These are phyloP conservation scores for Candida krabiensis DNA, from an alignment of 805 yeast genomes.

Conservation along the genomic window DNA sequence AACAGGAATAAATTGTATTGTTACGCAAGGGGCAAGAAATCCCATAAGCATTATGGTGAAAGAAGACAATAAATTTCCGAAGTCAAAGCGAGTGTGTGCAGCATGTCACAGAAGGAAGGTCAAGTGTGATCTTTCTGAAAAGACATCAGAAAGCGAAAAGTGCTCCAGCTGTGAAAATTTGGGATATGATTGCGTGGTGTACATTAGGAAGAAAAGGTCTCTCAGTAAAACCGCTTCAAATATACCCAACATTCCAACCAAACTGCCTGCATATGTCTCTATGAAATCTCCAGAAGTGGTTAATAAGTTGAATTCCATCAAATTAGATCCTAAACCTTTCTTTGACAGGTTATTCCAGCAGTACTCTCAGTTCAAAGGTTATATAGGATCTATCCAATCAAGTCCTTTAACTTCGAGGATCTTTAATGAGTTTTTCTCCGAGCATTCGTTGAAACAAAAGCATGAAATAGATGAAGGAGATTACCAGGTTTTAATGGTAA, in stretches of 20 bases:
- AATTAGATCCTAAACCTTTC: slow-evolving; percentile 13
- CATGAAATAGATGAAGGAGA: slow-evolving; percentile 41
- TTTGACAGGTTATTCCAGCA: slow-evolving; percentile 7
- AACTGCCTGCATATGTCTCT: slow-evolving; percentile 19
- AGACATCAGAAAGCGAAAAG: slow-evolving; percentile 36
- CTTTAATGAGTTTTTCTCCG: slow-evolving; percentile 10
- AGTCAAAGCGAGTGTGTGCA: slow-evolving; percentile 66
- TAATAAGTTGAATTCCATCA: slow-evolving; percentile 10
- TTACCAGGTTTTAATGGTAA: slow-evolving; percentile 58
- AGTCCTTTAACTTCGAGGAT: slow-evolving; percentile 10
- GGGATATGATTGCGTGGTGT: slow-evolving; percentile 66
- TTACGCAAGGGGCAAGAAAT: no score
- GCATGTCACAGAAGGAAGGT: slow-evolving; percentile 73
- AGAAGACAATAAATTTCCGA: no score
- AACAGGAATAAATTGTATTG: no score
- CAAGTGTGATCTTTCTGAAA: slow-evolving; percentile 60
- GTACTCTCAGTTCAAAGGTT: slow-evolving; percentile 10
- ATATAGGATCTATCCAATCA: slow-evolving; percentile 28
- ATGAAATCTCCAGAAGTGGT: slow-evolving; percentile 2
- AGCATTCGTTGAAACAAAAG: slow-evolving; percentile 7
- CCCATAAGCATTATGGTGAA: no score
- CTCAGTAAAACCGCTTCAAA: slow-evolving; percentile 19
- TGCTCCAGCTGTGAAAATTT: slow-evolving; percentile 67
- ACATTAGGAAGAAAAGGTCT: slow-evolving; percentile 52
- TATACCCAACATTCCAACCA: slow-evolving; percentile 12